Base-by-base conservation (phyloP, 2,329 filamentous ascomycete genomes). In the Aspergillus alliaceus region DNA sequence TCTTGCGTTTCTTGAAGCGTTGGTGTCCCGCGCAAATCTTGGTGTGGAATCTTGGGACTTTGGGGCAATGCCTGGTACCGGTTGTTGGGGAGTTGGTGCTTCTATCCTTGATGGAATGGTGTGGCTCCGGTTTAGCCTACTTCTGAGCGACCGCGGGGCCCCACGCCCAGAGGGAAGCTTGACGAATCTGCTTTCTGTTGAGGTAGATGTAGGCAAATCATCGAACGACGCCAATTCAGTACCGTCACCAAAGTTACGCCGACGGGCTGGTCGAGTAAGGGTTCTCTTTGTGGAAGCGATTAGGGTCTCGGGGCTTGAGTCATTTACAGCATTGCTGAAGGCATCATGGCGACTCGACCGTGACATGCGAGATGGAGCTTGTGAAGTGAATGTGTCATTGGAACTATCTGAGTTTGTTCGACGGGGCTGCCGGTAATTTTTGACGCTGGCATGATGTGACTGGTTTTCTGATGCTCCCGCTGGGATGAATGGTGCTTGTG, bases 181-280 rank as follows among this genome's bases (percentile, higher is more conserved):
- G 60, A 92, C 81, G 69, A 86, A 99, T 66, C 86, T 90, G 60
- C 87, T 91, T 75, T 99, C 95, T 14, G 86, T 84, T 59, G 89
- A 86, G 12, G 84, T 86, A 15, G 93, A 97, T 0, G 93, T 98
- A 1, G 93, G 93, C 55, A 99, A 79, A 74, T 99, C 95, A 71
- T 99, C 95, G 71, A 99, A 98, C 2, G 84, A 87, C 65, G 98
- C 93, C 32, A 99, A 82, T 74, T 99, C 95, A 59, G 89, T 90
- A 15, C 95, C 95, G 72, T 97, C 91, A 12, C 95, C 95, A 76
- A 96, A 99, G 66, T 90, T 86, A 46, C 87, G 84, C 58, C 82
- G 80, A 39, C 86, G 82, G 34, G 85, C 82, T 3, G 91, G 91
- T 71, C 88, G 90, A 61, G 85, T 93, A 58, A 96, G 77, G 47